Evolutionary conservation across 2,329 filamentous ascomycete species (phyloP).

Genomic region (Stachybotrys elegans): DNA sequence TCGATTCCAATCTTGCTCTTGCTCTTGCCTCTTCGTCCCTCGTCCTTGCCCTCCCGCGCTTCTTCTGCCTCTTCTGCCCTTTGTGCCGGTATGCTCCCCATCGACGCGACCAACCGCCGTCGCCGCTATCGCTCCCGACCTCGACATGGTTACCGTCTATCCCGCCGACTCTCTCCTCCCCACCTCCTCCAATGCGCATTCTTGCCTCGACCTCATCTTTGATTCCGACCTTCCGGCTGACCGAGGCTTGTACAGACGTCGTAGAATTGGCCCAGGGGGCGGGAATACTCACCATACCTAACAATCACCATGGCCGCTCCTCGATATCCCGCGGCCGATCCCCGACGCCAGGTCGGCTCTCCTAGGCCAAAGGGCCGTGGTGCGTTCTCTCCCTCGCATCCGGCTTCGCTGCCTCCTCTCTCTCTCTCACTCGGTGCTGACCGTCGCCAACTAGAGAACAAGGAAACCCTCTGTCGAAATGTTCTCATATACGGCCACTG

Average conservation of each 20-base stretch:
- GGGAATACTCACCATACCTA: constrained; percentile 18
- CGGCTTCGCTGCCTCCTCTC: constrained; percentile 4
- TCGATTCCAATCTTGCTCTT: no score
- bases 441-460: constrained; percentile 55
- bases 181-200: no score
- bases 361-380: constrained; percentile 53
- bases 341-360: constrained; percentile 49
- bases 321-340: constrained; percentile 39
- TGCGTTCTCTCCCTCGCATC: constrained; percentile 24
- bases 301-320: constrained; percentile 40
- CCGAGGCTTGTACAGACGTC: constrained; percentile 36
- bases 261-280: constrained; percentile 35
- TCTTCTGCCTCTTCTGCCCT: constrained; percentile 4
- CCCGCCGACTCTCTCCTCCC: no score
- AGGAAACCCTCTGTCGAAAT: constrained; percentile 88
- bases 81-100: neutral
- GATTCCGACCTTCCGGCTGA: no score
- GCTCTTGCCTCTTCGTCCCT: no score
- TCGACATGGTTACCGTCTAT: constrained; percentile 7
- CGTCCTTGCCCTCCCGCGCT: no score
- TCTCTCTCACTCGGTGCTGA: constrained; percentile 9
- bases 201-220: no score
- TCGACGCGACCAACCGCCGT: neutral
- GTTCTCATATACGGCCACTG: constrained; percentile 91
- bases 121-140: constrained; percentile 8